These are phyloP conservation scores for Breviolum minutum DNA, from an alignment of 73 alveolate species.

Conservation along the genomic window DNA sequence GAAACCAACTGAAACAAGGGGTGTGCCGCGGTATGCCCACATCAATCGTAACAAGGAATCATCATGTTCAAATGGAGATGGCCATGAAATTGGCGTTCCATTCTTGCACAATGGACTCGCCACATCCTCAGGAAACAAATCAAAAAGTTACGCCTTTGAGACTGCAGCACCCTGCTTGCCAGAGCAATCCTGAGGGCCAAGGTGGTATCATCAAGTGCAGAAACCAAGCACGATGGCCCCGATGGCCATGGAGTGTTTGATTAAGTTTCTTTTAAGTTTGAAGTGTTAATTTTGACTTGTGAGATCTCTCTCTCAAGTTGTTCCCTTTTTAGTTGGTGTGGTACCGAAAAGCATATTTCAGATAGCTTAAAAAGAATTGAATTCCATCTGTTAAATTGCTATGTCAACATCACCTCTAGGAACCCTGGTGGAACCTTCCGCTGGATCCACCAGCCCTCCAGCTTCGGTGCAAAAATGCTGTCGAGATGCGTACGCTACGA, in stretches of 20 bases:
- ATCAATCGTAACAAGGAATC: neutral
- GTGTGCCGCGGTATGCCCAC: neutral
- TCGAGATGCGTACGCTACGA: neutral
- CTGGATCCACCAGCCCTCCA: neutral
- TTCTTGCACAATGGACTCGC: too few species aligned
- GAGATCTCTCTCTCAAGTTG: neutral
- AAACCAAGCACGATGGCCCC: neutral
- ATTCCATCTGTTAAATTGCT: too few species aligned
- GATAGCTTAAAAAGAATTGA: too few species aligned
- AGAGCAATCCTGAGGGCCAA: slow-evolving; percentile 11
- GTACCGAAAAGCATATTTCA: neutral
- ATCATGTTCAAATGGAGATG: neutral
- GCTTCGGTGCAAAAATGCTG: too few species aligned
- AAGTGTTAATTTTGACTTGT: neutral
- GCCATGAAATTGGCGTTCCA: neutral
- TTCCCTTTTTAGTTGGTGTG: neutral
- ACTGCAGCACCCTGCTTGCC: slow-evolving; percentile 54
- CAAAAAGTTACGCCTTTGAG: neutral
- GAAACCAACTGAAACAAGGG: neutral
- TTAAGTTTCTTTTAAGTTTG: neutral
- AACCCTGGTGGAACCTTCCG: too few species aligned
- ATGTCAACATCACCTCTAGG: too few species aligned
- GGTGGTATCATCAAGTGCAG: neutral
- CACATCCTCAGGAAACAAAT: neutral
- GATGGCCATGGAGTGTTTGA: neutral